Conservation (phyloP, 306 rosid species). For the Castanea mollissima region DNA sequence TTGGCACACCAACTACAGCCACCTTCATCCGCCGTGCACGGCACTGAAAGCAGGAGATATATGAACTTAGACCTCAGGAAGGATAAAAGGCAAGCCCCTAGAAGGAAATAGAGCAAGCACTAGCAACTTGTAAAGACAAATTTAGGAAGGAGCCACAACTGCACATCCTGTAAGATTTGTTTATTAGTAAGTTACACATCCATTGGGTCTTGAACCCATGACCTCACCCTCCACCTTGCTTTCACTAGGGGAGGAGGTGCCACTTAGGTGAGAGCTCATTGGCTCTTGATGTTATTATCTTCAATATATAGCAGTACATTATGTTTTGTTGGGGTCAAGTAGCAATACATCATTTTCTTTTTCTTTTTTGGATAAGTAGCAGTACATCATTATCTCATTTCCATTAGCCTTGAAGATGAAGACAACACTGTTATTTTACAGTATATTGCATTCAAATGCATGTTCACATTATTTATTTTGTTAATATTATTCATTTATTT, state of each 20-base stretch:
- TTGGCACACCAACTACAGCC: constrained; percentile 93
- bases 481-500: neutral
- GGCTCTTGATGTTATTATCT: neutral
- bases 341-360: no score
- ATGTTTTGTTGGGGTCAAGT: no score
- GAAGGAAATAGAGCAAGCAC: neutral
- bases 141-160: neutral
- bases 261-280: no score
- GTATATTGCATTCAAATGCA: constrained; percentile 8
- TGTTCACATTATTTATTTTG: neutral
- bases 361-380: neutral
- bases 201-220: no score
- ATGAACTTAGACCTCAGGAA: neutral
- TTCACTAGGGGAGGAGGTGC: no score
- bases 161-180: neutral
- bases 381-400: neutral
- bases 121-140: neutral
- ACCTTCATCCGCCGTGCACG: constrained; percentile 64
- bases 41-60: constrained; percentile 50
- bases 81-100: neutral
- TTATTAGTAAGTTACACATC: no score
- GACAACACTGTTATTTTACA: neutral
- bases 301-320: neutral
- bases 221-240: no score
- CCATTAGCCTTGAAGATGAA: neutral